These are phyloP conservation scores for Tardiomyces depauwii DNA, from an alignment of 1,139 yeast genomes.

Conservation along the genomic window DNA sequence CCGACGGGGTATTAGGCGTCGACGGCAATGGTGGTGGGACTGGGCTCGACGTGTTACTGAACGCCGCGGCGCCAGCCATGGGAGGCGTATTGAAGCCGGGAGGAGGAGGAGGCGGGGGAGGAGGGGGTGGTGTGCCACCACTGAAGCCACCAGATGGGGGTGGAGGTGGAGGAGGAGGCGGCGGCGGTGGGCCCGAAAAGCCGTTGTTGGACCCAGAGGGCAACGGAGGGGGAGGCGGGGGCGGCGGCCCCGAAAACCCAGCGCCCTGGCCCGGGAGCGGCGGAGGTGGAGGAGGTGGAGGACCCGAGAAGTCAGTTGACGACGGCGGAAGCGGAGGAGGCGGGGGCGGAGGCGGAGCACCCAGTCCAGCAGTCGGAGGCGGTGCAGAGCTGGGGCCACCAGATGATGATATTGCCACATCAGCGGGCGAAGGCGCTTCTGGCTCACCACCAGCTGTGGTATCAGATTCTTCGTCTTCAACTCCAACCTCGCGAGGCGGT, in stretches of 20 bases:
- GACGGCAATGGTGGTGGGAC: too few relatives aligned
- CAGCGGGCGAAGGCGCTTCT: too few relatives aligned
- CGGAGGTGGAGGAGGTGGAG: slow-evolving; percentile 26
- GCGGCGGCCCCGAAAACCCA: slow-evolving; percentile 11
- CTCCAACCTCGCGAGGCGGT: slow-evolving; percentile 8
- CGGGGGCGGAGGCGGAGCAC: slow-evolving; percentile 20
- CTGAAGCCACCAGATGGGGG: slow-evolving; percentile 14
- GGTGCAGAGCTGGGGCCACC: too few relatives aligned
- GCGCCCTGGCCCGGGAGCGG: slow-evolving; percentile 6
- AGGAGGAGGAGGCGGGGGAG: slow-evolving; percentile 19
- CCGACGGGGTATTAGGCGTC: background rate
- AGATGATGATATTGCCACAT: too few relatives aligned
- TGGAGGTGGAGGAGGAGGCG: slow-evolving; percentile 23
- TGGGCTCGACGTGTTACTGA: too few relatives aligned
- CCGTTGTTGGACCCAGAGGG: slow-evolving; percentile 7
- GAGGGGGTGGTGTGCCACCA: slow-evolving; percentile 21
- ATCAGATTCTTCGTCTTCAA: too few relatives aligned
- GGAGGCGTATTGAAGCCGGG: slow-evolving; percentile 5
- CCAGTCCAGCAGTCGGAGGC: too few relatives aligned
- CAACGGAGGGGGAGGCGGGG: slow-evolving; percentile 26
- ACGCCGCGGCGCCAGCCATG: too few relatives aligned
- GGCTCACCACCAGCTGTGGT: too few relatives aligned
- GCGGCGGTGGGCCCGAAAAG: too few relatives aligned
- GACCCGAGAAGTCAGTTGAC: slow-evolving; percentile 7
- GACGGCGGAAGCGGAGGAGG: slow-evolving; percentile 22